Percentiles rank a stretch among this genome's conserved stretches.
These are phyloP conservation scores for Ensete glaucum DNA, from an alignment of 176 grass and related monocot species.

Conservation along the genomic window DNA sequence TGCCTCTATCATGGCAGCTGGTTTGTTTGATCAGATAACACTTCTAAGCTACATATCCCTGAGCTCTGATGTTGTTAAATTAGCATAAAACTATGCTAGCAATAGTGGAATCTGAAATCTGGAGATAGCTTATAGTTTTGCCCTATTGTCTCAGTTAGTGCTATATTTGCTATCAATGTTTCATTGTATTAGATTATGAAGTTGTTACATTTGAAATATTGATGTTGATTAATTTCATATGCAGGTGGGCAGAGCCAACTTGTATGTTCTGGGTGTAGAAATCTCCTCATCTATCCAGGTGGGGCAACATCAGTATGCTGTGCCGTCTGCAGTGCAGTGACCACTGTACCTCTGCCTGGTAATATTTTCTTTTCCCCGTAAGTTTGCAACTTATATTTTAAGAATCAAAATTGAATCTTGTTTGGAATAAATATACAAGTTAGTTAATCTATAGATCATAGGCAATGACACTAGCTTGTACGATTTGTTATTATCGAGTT, in stretches of 20 bases:
- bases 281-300: constrained; percentile 48
- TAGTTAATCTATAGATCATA: too few relatives aligned
- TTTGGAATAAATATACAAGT: too few relatives aligned
- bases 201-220: not conserved
- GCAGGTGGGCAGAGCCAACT: constrained; percentile 75
- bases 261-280: constrained; percentile 63
- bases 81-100: too few relatives aligned
- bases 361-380: not conserved
- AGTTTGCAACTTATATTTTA: not conserved
- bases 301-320: constrained; percentile 75
- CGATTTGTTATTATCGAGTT: not conserved
- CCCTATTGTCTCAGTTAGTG: not conserved
- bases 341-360: constrained; percentile 56
- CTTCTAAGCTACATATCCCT: too few relatives aligned
- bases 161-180: not conserved
- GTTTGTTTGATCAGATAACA: not conserved
- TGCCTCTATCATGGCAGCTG: not conserved
- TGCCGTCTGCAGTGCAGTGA: constrained; percentile 58
- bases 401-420: not conserved
- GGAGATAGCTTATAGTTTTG: not conserved
- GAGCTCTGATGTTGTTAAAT: too few relatives aligned
- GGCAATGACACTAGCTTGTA: not conserved
- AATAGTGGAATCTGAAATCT: too few relatives aligned
- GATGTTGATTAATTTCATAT: not conserved
- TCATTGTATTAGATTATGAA: not conserved